A percentile compares a stretch with the other conserved stretches of the same genome.
These are phyloP conservation scores for Apiospora aurea DNA, from an alignment of 2,329 filamentous ascomycete genomes.

Conservation along the genomic window DNA sequence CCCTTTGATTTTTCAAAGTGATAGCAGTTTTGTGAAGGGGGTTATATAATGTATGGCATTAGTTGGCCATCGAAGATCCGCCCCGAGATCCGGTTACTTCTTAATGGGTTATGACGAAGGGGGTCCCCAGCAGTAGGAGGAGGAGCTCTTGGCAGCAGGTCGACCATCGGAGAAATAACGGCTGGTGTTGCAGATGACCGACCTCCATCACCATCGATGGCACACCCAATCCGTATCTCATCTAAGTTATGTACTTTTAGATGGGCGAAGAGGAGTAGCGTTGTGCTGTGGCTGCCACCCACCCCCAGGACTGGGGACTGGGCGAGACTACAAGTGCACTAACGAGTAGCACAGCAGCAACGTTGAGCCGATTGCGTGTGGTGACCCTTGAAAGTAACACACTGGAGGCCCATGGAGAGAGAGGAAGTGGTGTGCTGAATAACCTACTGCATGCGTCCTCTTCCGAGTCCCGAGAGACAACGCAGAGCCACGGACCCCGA, in stretches of 20 bases:
- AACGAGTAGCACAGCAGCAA: neutral
- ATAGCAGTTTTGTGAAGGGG: neutral
- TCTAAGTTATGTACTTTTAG: neutral
- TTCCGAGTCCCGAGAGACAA: slow-evolving; percentile 19
- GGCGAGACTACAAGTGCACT: neutral
- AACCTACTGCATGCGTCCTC: neutral
- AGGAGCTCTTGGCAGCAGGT: neutral
- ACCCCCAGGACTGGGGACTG: neutral
- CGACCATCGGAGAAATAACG: slow-evolving; percentile 7
- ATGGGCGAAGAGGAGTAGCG: neutral
- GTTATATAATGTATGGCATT: neutral
- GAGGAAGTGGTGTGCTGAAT: neutral
- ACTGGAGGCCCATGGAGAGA: neutral
- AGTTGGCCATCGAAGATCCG: slow-evolving; percentile 9
- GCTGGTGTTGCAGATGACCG: slow-evolving; percentile 5
- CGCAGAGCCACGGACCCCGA: neutral
- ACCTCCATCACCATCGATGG: neutral
- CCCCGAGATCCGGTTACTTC: slow-evolving; percentile 7
- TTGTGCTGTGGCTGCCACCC: neutral
- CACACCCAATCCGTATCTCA: neutral
- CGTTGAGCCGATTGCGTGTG: slow-evolving; percentile 13
- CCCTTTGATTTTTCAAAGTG: too few species aligned
- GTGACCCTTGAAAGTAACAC: slow-evolving; percentile 4
- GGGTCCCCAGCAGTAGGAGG: neutral
- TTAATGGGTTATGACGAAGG: neutral